Base-by-base conservation (phyloP, 768 basidiomycete species). In the Lentinula boryana region DNA sequence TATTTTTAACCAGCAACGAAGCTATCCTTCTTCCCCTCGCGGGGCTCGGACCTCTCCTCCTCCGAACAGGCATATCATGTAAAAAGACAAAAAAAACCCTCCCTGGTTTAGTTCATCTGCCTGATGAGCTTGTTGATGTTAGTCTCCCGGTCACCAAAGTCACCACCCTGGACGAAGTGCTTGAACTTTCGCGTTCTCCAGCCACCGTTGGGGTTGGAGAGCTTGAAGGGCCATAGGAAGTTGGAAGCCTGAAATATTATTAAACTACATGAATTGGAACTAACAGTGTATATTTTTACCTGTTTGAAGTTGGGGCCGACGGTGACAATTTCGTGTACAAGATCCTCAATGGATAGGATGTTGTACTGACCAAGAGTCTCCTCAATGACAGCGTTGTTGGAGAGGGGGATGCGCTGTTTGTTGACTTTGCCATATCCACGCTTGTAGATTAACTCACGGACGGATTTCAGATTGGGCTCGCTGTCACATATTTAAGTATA, bases 161-260 rank as follows among this genome's bases (percentile, higher is more conserved):
- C 95, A 78, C 95, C 95, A 69, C 95, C 95, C 83, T 95, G 85
- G 63, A 97, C 85, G 73, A 82, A 97, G 80, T 94, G 92, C 80
- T 91, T 96, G 87, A 98, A 98, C 80, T 98, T 98, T 74, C 94
- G 86, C 73, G 85, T 87, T 79, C 93, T 89, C 96, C 95, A 99
- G 67, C 97, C 97, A 66, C 97, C 96, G 65, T 85, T 98, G 60
- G 97, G 96, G 86, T 98, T 98, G 70, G 95, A 98, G 64, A 99
- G 91, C 76, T 99, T 99, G 86, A 99, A 98, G 27, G 97, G 97
- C 95, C 95, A 98, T 58, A 98, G 88, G 87, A 96, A 95, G 85
- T 94, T 95, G 67, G 90, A 85, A 61, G 88, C 90, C 89, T 90
- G 46, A 16, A 51, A 41, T 31, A 71, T 21, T 23, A 35, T 62